Evolutionary conservation across 2,329 filamentous ascomycete species (phyloP).

Genomic region (Scedosporium minutisporum): DNA sequence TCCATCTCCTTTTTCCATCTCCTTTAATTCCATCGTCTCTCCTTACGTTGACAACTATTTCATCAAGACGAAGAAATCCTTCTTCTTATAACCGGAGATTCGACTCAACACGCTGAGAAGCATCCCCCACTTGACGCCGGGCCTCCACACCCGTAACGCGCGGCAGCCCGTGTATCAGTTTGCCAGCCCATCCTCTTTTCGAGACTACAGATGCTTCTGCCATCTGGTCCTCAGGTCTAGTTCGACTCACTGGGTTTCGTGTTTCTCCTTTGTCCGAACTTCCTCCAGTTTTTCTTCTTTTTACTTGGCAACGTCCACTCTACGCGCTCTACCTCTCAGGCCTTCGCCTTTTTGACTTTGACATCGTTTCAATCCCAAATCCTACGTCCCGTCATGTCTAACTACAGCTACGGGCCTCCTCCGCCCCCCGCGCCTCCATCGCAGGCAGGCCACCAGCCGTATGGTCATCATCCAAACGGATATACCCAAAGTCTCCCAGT

Average conservation of each 20-base stretch:
- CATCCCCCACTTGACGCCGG: background rate
- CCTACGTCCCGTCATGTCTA: conserved; percentile 26
- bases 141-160: background rate
- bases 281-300: background rate
- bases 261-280: background rate
- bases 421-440: conserved; percentile 39
- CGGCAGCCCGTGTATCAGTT: conserved; percentile 3
- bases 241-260: background rate
- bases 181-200: background rate
- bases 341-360: background rate
- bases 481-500: conserved; percentile 12
- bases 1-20: background rate
- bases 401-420: conserved; percentile 37
- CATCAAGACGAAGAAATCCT: background rate
- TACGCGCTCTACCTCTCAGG: background rate
- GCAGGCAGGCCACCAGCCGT: conserved; percentile 22
- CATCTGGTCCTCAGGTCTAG: background rate
- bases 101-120: background rate
- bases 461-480: conserved; percentile 23
- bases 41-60: background rate
- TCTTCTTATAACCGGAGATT: background rate
- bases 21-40: background rate
- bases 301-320: background rate
- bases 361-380: background rate
- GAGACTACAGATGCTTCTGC: background rate